Conservation (phyloP, 306 rosid genomes). For the Prunus persica region DNA sequence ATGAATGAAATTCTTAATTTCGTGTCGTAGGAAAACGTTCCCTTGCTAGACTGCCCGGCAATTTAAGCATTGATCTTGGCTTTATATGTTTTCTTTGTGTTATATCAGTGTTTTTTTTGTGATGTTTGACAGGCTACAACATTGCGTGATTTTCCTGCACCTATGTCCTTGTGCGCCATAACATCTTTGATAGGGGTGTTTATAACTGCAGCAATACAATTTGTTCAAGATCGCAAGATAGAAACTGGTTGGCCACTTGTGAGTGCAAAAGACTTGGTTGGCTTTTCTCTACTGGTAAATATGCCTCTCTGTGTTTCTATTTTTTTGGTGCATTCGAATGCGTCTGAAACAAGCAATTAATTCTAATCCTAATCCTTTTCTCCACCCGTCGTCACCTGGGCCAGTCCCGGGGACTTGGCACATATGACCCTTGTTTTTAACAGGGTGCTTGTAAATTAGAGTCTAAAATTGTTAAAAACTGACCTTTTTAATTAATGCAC, state of each 20-base stretch:
- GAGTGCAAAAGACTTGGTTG: conserved; percentile 37
- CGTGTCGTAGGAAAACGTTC: background rate
- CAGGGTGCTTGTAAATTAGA: background rate
- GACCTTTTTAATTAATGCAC: background rate
- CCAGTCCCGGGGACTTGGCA: background rate
- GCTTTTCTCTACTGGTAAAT: conserved; percentile 54
- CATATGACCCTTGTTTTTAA: background rate
- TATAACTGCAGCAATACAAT: conserved; percentile 41
- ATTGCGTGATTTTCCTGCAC: conserved; percentile 75
- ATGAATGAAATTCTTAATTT: background rate
- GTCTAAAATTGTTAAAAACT: background rate
- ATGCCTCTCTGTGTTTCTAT: background rate
- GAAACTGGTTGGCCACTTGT: conserved; percentile 41
- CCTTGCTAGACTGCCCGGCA: too few relatives aligned
- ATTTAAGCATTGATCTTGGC: too few relatives aligned
- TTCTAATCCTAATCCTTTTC: background rate
- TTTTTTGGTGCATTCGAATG: background rate
- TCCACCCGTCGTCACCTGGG: background rate
- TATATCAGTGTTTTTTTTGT: background rate
- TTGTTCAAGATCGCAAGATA: conserved; percentile 33
- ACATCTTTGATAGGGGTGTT: conserved; percentile 66
- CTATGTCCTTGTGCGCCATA: conserved; percentile 60
- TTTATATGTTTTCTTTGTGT: background rate
- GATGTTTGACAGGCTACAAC: conserved; percentile 50
- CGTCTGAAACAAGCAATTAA: background rate